These are phyloP conservation scores for Barbarea vulgaris DNA, from an alignment of 345 rosid genomes.

Conservation along the genomic window DNA sequence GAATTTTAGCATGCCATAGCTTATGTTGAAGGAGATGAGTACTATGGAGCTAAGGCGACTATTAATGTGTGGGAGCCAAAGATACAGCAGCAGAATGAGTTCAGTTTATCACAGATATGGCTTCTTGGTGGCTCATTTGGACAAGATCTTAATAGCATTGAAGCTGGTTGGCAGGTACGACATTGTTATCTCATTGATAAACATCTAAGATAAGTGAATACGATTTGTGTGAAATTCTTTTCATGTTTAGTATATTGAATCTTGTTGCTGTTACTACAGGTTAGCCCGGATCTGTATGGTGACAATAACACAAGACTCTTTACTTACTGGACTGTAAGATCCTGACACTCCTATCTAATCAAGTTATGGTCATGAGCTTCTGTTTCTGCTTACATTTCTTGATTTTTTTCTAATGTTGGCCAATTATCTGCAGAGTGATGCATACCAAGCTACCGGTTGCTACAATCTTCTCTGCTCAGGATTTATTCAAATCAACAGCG, in stretches of 20 bases:
- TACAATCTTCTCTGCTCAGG: conserved; percentile 97
- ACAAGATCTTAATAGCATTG: conserved; percentile 97
- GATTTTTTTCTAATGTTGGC: not conserved
- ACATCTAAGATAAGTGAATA: conserved; percentile 13
- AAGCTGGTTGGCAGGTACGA: conserved; percentile 98
- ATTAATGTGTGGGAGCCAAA: conserved; percentile 98
- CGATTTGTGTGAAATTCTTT: conserved; percentile 24
- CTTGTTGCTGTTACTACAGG: conserved; percentile 22
- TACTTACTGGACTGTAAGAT: conserved; percentile 99
- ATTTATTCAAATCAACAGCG: conserved; percentile 88
- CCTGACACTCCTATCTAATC: not conserved
- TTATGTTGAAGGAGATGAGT: conserved; percentile 87
- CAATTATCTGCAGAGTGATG: conserved; percentile 75
- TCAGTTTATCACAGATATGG: conserved; percentile 98
- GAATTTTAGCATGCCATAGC: conserved; percentile 88
- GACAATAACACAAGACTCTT: conserved; percentile 98
- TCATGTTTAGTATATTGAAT: conserved; percentile 10
- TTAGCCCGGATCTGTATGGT: conserved; percentile 89
- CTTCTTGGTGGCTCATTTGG: conserved; percentile 96
- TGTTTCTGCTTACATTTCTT: not conserved
- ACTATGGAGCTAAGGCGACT: conserved; percentile 94
- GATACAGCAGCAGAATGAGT: conserved; percentile 92
- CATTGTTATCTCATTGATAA: conserved; percentile 7
- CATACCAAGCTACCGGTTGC: conserved; percentile 98
- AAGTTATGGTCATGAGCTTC: not conserved